A percentile compares a stretch with the other conserved stretches of the same genome.
Conservation (phyloP, 495 filamentous ascomycete species). For the Penicillium coffeae region DNA sequence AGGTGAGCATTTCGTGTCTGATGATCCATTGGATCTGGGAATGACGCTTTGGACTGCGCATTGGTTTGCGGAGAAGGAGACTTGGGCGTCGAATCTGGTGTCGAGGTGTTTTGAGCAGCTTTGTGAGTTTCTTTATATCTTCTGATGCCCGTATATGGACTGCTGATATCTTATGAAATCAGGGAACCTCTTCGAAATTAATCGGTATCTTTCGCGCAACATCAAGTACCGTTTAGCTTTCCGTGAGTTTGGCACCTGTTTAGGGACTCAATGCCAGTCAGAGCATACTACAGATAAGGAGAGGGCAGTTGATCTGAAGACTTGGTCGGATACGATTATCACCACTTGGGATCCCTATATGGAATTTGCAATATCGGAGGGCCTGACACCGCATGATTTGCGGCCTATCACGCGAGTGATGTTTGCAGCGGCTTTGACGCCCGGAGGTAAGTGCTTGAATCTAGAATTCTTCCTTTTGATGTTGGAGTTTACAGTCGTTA, state of each 20-base stretch:
- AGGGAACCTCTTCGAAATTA: conserved; percentile 43
- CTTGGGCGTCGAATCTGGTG: conserved; percentile 49
- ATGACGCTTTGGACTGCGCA: conserved; percentile 65
- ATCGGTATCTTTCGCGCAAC: conserved; percentile 37
- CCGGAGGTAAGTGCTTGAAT: conserved; percentile 62
- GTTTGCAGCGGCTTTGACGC: conserved; percentile 61
- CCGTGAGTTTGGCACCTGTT: conserved; percentile 57
- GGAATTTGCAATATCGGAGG: conserved; percentile 25
- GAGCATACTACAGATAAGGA: conserved; percentile 36
- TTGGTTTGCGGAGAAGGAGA: conserved; percentile 49
- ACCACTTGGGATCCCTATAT: conserved; percentile 52
- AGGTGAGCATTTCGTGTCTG: conserved; percentile 46
- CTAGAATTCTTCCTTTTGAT: no score
- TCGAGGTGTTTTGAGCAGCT: conserved; percentile 44
- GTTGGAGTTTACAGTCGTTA: no score
- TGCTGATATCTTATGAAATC: neutral
- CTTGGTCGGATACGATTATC: conserved; percentile 43
- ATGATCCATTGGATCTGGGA: conserved; percentile 57
- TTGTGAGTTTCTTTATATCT: conserved; percentile 19
- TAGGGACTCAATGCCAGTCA: conserved; percentile 54
- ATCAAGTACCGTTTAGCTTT: conserved; percentile 52
- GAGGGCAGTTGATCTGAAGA: conserved; percentile 35
- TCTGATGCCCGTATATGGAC: neutral
- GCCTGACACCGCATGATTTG: conserved; percentile 45
- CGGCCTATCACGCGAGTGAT: conserved; percentile 60